Evolutionary conservation across 495 filamentous ascomycete species (phyloP).

Genomic region (Talaromyces borbonicus): DNA sequence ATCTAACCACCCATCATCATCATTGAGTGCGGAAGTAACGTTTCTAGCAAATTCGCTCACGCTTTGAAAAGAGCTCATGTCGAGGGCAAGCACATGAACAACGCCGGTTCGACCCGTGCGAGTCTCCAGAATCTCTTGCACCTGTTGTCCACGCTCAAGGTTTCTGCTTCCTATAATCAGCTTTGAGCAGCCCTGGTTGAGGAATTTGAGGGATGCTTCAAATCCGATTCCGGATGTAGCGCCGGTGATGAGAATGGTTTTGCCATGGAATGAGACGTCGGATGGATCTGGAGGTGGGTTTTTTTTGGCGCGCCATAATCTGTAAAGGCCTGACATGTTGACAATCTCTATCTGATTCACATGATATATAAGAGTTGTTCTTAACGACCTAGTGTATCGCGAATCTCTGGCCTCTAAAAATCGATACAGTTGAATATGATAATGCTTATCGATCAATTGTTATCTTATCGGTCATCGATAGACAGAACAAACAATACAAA

Average conservation of each 20-base stretch:
- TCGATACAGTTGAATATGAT: too few relatives aligned
- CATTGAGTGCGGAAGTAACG: constrained; percentile 24
- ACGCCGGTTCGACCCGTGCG: constrained; percentile 30
- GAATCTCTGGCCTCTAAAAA: too few relatives aligned
- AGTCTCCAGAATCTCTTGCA: constrained; percentile 37
- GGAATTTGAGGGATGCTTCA: constrained; percentile 36
- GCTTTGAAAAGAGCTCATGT: constrained; percentile 42
- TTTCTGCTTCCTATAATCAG: constrained; percentile 35
- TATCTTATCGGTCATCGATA: too few relatives aligned
- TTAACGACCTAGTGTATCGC: too few relatives aligned
- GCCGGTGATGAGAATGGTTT: constrained; percentile 48
- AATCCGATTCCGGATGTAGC: constrained; percentile 43
- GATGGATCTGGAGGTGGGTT: constrained; percentile 27
- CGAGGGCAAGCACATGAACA: constrained; percentile 43
- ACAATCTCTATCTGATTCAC: too few relatives aligned
- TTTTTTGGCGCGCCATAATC: constrained; percentile 29
- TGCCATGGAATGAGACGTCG: constrained; percentile 30
- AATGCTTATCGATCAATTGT: too few relatives aligned
- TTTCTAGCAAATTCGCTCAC: constrained; percentile 37
- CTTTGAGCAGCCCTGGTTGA: constrained; percentile 28
- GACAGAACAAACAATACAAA: constrained; percentile 4
- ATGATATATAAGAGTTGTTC: too few relatives aligned
- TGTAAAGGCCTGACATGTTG: constrained; percentile 28
- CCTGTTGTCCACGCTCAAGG: constrained; percentile 33
- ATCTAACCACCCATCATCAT: constrained; percentile 17